These are phyloP conservation scores for Sisymbrium altissimum DNA, from an alignment of 345 rosid species.

Conservation along the genomic window DNA sequence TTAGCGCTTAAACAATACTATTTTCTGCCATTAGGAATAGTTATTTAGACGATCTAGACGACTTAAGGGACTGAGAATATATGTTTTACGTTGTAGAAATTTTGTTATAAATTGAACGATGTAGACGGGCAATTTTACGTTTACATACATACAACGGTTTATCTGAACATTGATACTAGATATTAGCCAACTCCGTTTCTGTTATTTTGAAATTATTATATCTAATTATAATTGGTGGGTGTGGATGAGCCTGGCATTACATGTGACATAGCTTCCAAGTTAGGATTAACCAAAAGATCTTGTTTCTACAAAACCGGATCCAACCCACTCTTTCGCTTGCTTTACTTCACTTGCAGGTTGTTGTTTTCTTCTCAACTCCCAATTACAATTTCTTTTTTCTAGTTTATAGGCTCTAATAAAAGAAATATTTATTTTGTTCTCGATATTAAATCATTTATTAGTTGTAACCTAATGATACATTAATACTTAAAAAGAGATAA, in stretches of 20 bases:
- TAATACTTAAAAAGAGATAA: not conserved
- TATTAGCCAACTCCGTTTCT: not conserved
- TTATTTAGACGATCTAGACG: not conserved
- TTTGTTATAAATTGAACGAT: no score
- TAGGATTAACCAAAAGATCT: conserved; percentile 31
- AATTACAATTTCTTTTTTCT: not conserved
- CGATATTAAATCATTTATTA: not conserved
- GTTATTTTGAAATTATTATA: not conserved
- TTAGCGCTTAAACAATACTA: not conserved
- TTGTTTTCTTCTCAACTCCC: conserved; percentile 23
- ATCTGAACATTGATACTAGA: not conserved
- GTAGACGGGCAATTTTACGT: not conserved
- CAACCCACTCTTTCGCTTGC: conserved; percentile 29
- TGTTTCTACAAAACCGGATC: conserved; percentile 28
- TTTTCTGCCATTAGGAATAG: no score
- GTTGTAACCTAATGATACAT: conserved; percentile 3
- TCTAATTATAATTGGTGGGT: conserved; percentile 23
- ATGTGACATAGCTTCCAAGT: conserved; percentile 38
- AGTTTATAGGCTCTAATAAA: not conserved
- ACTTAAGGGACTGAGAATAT: not conserved
- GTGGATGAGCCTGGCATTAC: conserved; percentile 31
- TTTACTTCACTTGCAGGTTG: conserved; percentile 35
- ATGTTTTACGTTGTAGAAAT: not conserved
- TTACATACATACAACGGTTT: not conserved
- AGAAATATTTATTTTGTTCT: not conserved